A percentile compares a stretch with the other conserved stretches of the same genome.
phyloP scores from a whole-genome alignment of 2,329 filamentous ascomycete species.

The Juglanconis oblonga region DNA sequence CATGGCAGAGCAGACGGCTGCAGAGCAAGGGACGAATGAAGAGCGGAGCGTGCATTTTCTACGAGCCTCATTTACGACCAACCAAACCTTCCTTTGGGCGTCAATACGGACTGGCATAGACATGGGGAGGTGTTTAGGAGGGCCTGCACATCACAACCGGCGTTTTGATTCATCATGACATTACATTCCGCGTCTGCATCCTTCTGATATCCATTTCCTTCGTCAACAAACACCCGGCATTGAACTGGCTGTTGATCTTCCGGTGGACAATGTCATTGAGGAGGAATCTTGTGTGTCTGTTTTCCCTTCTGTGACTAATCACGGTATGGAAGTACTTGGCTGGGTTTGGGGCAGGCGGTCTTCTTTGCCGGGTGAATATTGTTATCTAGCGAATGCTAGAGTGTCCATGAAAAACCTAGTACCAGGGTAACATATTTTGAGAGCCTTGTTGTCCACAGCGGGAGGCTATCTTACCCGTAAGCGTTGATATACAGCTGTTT shows the following conservation, averaged over 20 bases:
- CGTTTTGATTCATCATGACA: conserved; percentile 4
- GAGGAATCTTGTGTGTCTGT: neutral
- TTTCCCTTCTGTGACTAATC: conserved; percentile 9
- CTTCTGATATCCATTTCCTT: conserved; percentile 17
- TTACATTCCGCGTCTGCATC: conserved; percentile 7
- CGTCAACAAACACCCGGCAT: conserved; percentile 5
- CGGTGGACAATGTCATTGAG: conserved; percentile 5
- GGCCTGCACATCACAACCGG: conserved; percentile 16
- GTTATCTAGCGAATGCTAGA: neutral
- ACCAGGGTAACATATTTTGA: too few relatives aligned
- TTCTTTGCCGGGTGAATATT: neutral
- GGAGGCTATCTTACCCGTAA: neutral
- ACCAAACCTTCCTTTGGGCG: conserved; percentile 1
- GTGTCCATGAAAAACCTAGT: neutral
- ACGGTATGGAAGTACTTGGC: neutral
- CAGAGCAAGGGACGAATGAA: neutral
- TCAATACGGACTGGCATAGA: conserved; percentile 16
- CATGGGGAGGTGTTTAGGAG: neutral
- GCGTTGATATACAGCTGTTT: neutral
- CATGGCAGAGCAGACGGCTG: neutral
- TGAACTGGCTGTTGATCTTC: conserved; percentile 7
- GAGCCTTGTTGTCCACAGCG: too few relatives aligned
- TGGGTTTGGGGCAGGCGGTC: neutral
- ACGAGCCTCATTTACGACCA: neutral
- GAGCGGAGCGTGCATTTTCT: neutral